Conservation (phyloP, 352 stramenopile genomes). For the Phytophthora tentaculata region DNA sequence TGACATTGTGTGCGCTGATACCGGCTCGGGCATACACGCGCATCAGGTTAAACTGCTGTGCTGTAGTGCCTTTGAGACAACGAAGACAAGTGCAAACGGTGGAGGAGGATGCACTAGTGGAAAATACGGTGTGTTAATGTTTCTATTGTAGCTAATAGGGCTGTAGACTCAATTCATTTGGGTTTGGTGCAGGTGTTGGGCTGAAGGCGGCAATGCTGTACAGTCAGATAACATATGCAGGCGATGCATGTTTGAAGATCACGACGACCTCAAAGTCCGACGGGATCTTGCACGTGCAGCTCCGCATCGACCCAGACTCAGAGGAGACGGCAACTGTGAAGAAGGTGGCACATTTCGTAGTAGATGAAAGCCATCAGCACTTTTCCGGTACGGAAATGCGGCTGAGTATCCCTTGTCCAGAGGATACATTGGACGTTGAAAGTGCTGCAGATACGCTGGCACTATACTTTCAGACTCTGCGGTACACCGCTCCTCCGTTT, state of each 20-base stretch:
- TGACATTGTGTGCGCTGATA: constrained; percentile 82
- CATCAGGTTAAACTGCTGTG: constrained; percentile 74
- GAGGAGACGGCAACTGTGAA: constrained; percentile 70
- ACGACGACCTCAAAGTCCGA: constrained; percentile 64
- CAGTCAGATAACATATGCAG: constrained; percentile 61
- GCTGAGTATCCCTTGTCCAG: constrained; percentile 59
- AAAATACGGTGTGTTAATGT: constrained; percentile 60
- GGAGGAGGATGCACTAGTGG: constrained; percentile 40
- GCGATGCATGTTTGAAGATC: constrained; percentile 56
- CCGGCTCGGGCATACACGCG: constrained; percentile 66
- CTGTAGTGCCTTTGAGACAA: constrained; percentile 76
- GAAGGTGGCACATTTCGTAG: constrained; percentile 59
- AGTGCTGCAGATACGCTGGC: constrained; percentile 55
- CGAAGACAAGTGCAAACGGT: constrained; percentile 32
- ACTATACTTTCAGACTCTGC: constrained; percentile 74
- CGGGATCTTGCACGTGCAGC: constrained; percentile 71
- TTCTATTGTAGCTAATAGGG: neutral
- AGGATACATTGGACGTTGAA: constrained; percentile 40
- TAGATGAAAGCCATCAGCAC: constrained; percentile 62
- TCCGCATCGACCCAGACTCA: constrained; percentile 70
- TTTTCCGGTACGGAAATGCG: constrained; percentile 87
- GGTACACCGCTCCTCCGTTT: constrained; percentile 60
- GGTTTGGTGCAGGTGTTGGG: constrained; percentile 52
- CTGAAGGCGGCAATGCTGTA: constrained; percentile 82
- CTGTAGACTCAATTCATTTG: neutral